Percentiles rank a stretch among this genome's conserved stretches.
Evolutionary conservation across 768 basidiomycete species (phyloP).

Genomic region (Phylloporus sp.): DNA sequence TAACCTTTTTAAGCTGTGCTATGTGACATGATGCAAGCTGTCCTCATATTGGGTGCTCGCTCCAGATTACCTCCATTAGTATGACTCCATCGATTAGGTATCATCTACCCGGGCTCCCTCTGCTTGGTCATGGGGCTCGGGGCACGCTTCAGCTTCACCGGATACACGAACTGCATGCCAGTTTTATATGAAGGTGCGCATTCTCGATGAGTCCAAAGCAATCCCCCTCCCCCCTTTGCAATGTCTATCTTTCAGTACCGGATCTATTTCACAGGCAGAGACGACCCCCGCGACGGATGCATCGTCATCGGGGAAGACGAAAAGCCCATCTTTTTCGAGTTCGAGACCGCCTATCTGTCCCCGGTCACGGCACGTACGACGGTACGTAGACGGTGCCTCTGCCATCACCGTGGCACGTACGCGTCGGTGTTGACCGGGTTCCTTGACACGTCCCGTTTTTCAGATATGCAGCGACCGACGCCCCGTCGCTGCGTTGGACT

Average conservation of each 20-base stretch:
- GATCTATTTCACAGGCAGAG: conserved; percentile 65
- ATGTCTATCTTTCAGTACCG: conserved; percentile 42
- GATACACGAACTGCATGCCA: conserved; percentile 28
- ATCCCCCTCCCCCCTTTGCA: conserved; percentile 2
- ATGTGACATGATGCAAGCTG: too few relatives aligned
- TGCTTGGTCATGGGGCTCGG: too few relatives aligned
- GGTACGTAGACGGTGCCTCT: too few relatives aligned
- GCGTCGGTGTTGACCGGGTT: too few relatives aligned
- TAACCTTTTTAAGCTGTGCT: conserved; percentile 27
- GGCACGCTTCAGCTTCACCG: too few relatives aligned
- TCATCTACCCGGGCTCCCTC: conserved; percentile 45
- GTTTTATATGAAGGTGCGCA: conserved; percentile 28
- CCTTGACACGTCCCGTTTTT: too few relatives aligned
- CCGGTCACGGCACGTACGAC: conserved; percentile 25
- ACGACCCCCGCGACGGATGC: conserved; percentile 61
- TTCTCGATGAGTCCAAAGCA: conserved; percentile 1
- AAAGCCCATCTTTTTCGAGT: conserved; percentile 56
- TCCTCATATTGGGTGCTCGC: too few relatives aligned
- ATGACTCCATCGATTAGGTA: conserved; percentile 48
- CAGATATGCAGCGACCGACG: conserved; percentile 41
- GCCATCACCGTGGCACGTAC: too few relatives aligned
- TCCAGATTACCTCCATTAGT: too few relatives aligned
- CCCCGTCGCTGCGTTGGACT: conserved; percentile 51
- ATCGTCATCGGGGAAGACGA: conserved; percentile 63
- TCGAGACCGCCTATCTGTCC: conserved; percentile 46